Percentiles rank a stretch among this genome's conserved stretches.
phyloP scores from a whole-genome alignment of 306 rosid genomes.

The Vigna unguiculata region DNA sequence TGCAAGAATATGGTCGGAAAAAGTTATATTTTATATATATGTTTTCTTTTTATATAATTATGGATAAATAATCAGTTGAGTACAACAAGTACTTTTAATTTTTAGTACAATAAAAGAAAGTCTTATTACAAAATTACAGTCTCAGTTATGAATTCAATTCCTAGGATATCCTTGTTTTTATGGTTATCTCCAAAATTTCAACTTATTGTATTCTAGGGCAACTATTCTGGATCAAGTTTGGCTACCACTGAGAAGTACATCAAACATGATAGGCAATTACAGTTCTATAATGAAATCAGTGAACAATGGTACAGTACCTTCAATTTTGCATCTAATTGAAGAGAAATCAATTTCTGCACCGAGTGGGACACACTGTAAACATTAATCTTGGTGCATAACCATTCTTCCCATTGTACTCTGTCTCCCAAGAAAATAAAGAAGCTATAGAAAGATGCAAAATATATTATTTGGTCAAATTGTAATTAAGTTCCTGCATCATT shows the following conservation, averaged over 20 bases:
- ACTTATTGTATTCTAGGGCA: neutral
- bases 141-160: constrained; percentile 1
- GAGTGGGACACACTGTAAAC: neutral
- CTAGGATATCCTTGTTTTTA: neutral
- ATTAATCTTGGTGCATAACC: neutral
- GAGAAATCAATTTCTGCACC: constrained; percentile 14
- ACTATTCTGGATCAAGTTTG: constrained; percentile 4
- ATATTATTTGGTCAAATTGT: constrained; percentile 39
- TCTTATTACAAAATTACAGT: too few species aligned
- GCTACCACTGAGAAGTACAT: constrained; percentile 15
- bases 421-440: constrained; percentile 30
- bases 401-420: constrained; percentile 32
- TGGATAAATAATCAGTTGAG: too few species aligned
- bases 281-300: constrained; percentile 4
- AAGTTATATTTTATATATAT: neutral
- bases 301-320: constrained; percentile 1
- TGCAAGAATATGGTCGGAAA: neutral
- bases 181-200: neutral
- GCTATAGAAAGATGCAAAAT: constrained; percentile 37
- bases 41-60: neutral
- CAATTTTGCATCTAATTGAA: constrained; percentile 24
- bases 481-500: constrained; percentile 32
- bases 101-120: too few species aligned
- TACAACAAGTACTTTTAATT: too few species aligned
- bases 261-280: neutral